These are phyloP conservation scores for Leccinum insolens DNA, from an alignment of 1,284 basidiomycete genomes.

Conservation along the genomic window DNA sequence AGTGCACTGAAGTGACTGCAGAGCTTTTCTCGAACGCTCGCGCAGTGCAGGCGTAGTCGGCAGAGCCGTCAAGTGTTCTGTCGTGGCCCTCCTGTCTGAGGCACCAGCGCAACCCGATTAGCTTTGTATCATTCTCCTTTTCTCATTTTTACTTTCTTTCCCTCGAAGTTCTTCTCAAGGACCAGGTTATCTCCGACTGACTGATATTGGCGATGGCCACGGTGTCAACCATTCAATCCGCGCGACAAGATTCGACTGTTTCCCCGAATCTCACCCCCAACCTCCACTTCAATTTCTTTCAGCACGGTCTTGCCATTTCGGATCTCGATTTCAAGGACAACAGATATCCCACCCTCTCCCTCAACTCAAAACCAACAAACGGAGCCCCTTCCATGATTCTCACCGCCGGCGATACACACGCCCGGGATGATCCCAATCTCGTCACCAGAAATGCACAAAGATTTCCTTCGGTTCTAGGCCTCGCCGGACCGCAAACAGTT, in stretches of 20 bases:
- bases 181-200: slow-evolving; percentile 23
- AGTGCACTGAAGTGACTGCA: background rate
- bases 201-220: slow-evolving; percentile 46
- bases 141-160: slow-evolving; percentile 16
- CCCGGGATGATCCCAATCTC: slow-evolving; percentile 21
- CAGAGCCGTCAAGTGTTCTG: background rate
- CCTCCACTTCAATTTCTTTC: slow-evolving; percentile 44
- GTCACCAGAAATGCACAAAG: slow-evolving; percentile 18
- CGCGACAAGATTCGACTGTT: slow-evolving; percentile 42
- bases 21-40: background rate
- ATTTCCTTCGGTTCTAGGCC: slow-evolving; percentile 11
- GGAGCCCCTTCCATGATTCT: slow-evolving; percentile 33
- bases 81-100: background rate
- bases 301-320: slow-evolving; percentile 53
- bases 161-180: slow-evolving; percentile 21
- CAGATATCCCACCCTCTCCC: slow-evolving; percentile 54
- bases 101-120: slow-evolving; percentile 6
- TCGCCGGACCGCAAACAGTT: slow-evolving; percentile 16
- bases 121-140: slow-evolving; percentile 9
- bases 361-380: slow-evolving; percentile 32
- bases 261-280: slow-evolving; percentile 33
- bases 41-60: background rate
- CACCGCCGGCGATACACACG: slow-evolving; percentile 22
- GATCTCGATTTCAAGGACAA: slow-evolving; percentile 65
- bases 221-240: slow-evolving; percentile 44